Percentiles rank a stretch among this genome's conserved stretches.
These are phyloP conservation scores for Apiosordaria backusii DNA, from an alignment of 495 filamentous ascomycete species.

Conservation along the genomic window DNA sequence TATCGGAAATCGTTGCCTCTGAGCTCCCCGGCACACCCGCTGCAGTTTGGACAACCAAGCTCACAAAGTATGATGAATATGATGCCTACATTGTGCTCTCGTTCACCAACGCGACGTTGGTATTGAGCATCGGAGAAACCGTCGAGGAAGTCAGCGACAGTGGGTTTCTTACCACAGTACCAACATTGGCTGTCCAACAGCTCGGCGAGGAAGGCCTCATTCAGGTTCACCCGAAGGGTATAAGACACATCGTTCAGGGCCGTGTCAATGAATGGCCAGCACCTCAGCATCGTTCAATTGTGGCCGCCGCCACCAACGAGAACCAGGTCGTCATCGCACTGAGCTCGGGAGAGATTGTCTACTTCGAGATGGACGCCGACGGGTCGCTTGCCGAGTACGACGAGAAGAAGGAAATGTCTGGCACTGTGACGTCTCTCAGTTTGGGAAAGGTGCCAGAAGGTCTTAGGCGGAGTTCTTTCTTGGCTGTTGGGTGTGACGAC, in stretches of 20 bases:
- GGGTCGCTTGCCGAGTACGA: constrained; percentile 90
- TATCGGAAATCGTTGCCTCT: constrained; percentile 90
- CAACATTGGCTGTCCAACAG: constrained; percentile 89
- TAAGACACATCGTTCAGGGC: constrained; percentile 81
- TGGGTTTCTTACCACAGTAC: constrained; percentile 79
- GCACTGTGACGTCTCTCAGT: constrained; percentile 90
- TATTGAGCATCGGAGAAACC: constrained; percentile 91
- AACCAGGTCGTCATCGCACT: constrained; percentile 90
- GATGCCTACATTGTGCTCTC: constrained; percentile 74
- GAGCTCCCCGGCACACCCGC: constrained; percentile 81
- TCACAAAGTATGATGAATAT: constrained; percentile 75
- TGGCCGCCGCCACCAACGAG: constrained; percentile 92
- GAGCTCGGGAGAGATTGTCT: constrained; percentile 93
- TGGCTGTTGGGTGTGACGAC: constrained; percentile 96
- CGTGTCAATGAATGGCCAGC: constrained; percentile 92
- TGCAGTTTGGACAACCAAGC: constrained; percentile 92
- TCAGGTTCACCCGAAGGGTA: constrained; percentile 92
- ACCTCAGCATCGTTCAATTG: constrained; percentile 89
- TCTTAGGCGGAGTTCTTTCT: constrained; percentile 74
- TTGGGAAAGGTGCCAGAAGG: constrained; percentile 93
- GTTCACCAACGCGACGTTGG: constrained; percentile 68
- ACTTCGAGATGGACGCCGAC: constrained; percentile 95
- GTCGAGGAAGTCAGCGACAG: constrained; percentile 94
- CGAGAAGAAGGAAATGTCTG: constrained; percentile 91
- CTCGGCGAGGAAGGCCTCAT: constrained; percentile 89